Base-by-base conservation (phyloP, 805 yeast species). In the Candida nitratophila region DNA sequence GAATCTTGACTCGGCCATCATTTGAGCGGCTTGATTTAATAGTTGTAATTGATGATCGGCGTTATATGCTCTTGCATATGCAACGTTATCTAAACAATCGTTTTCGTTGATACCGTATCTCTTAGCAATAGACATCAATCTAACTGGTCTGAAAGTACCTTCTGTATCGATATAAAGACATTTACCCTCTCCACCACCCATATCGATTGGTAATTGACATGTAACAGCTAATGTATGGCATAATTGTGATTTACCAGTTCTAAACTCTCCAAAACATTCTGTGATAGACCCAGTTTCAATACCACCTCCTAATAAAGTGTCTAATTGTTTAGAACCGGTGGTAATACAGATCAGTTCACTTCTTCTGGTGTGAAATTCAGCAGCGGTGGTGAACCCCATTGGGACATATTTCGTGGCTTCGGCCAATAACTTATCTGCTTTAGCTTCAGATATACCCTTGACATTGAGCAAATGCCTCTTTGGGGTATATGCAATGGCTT, bases 141-240 rank as follows among this genome's bases (percentile, higher is more conserved):
- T 76, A 37, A 83, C 83, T 1, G 98, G 97, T 60, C 99, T 76
- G 63, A 93, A 93, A 2, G 99, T 93, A 17, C 97, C 96, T 61
- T 91, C 99, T 0, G 98, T 91, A 59, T 93, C 99, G 48, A 93
- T 90, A 60, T 86, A 93, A 44, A 93, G 70, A 63, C 97, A 91
- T 65, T 93, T 89, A 30, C 99, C 99, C 68, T 93, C 99, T 42
- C 96, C 99, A 48, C 99, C 99, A 35, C 97, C 97, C 84, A 86
- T 83, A 59, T 90, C 97, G 41, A 91, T 78, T 4, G 98, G 98
- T 44, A 93, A 70, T 64, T 91, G 99, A 63, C 98, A 91, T 2
- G 97, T 91, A 7, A 93, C 96, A 0, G 98, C 96, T 44, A 93
- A 72, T 1, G 98, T 93, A 61, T 93, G 99, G 64, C 99, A 93